Percentiles rank a stretch among this genome's conserved stretches.
phyloP scores from a whole-genome alignment of 768 basidiomycete genomes.

The Neoboletus subvelutipes region DNA sequence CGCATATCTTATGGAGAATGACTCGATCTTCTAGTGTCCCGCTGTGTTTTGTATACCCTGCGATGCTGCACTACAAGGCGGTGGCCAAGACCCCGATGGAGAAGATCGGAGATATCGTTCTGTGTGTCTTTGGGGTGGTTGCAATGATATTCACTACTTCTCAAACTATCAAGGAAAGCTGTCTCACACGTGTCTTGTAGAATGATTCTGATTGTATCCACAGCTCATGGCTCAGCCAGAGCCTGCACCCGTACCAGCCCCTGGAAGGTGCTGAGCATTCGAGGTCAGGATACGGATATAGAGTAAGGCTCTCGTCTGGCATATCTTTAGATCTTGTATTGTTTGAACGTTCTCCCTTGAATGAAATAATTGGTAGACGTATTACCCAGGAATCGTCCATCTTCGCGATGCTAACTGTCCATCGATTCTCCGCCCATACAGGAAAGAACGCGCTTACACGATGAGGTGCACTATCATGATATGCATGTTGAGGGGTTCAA shows the following conservation, averaged over 20 bases:
- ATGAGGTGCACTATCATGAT: background rate
- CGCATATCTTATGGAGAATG: constrained; percentile 7
- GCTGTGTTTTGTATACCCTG: constrained; percentile 90
- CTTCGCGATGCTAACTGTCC: constrained; percentile 11
- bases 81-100: constrained; percentile 68
- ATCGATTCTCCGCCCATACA: constrained; percentile 22
- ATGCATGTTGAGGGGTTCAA: background rate
- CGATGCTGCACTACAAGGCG: constrained; percentile 90
- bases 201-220: constrained; percentile 10
- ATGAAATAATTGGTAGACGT: constrained; percentile 13
- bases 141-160: constrained; percentile 77
- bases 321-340: constrained; percentile 14
- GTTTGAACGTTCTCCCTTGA: constrained; percentile 9
- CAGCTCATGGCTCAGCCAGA: constrained; percentile 63
- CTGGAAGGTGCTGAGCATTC: constrained; percentile 31
- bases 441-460: constrained; percentile 4
- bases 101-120: constrained; percentile 64
- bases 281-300: background rate
- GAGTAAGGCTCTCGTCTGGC: background rate
- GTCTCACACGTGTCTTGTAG: background rate
- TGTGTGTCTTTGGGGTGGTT: constrained; percentile 72
- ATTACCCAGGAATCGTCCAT: constrained; percentile 13
- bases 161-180: constrained; percentile 66
- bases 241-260: constrained; percentile 37
- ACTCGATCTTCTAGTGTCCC: constrained; percentile 62